Base-by-base conservation (phyloP, 345 rosid species). In the Lepidium didymum region DNA sequence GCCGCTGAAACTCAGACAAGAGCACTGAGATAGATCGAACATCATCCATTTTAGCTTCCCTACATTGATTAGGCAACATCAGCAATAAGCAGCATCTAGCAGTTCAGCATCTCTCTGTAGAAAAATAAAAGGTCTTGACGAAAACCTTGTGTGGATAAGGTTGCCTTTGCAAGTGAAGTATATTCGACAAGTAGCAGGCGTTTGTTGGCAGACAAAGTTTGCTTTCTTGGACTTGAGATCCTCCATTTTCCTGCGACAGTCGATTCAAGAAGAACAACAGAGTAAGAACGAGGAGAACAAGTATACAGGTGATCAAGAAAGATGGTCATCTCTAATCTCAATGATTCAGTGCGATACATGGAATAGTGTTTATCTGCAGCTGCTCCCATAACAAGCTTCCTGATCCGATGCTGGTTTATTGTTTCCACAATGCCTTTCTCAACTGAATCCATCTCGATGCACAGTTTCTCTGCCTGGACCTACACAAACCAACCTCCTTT, bases 371-470 rank as follows among this genome's bases (percentile, higher is more conserved):
- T 84, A 79, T 89, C 85, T 10, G 86, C 80, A 64, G 96, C 96
- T 49, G 89, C 92, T 78, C 96, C 96, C 92, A 92, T 89, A 4
- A 87, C 94, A 64, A 92, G 83, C 81, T 84, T 81, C 75, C 72
- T 79, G 37, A 92, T 85, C 47, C 82, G 76, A 67, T 81, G 59
- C 50, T 16, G 45, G n/a, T 77, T 56, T 49, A 92, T 80, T 10
- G 79, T 75, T 54, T 86, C 80, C 56, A 89, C 67, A 59, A 89
- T 82, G 27, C 98, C 96, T 75, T 85, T 79, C 76, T 92, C 96
- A 9, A 85, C 40, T 50, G 76, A 70, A 25, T 77, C 83, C 70
- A 57, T 78, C 57, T 83, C 91, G 15, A 58, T 44, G 55, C 43
- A 67, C 21, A 73, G 68, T 55, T 79, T 86, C 80, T 92, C 95